Evolutionary conservation across 805 yeast species (phyloP), one percentile per base, ranked within the genome.

Genomic region (Lachancea dasiensis): DNA sequence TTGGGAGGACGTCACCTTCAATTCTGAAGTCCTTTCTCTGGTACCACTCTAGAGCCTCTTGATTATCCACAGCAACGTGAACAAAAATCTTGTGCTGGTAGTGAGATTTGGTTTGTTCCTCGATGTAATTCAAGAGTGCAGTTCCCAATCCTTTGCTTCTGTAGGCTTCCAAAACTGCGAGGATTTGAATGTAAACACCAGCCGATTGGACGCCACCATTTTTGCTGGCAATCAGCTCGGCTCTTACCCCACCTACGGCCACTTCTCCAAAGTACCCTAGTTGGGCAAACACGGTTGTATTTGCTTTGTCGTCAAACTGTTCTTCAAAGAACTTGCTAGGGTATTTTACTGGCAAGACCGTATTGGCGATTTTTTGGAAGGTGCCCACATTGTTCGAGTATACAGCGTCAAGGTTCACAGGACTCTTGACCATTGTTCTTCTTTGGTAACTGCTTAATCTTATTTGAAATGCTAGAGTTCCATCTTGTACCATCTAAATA

Each of bases 221-320:
- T n/a, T 64, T 66, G 31, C 68, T 65, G 10, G 63, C 49, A 15
- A 74, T 65, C 40, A 69, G 68, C 37, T 71, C 61, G 39, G 82
- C 80, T 43, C 79, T 77, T 34, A 86, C 63, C 3, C 78, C 81
- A 11, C 92, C 95, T 3, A 86, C 90, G 6, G 95, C 86, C 5
- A 83, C 73, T 51, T 82, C 95, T 34, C 81, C 73, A 58, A 70
- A 81, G 60, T 68, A 83, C 0, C 81, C 83, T 39, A 52, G 31
- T 34, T 52, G 50, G 22, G 50, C 43, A 34, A 51, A 57, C 31
- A 41, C 51, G 5, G 51, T 44, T 9, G 40, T 49, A 19, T 49
- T 45, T 10, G 36, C 22, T 27, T 43, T 40, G 27, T 30, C 43
- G 8, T 45, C 38, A 20, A 49, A 48, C 18, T 52, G 27, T 36